Evolutionary conservation across 768 basidiomycete genomes (phyloP), one percentile per base, ranked within the genome.

Genomic region (Rhodotorula diobovata): DNA sequence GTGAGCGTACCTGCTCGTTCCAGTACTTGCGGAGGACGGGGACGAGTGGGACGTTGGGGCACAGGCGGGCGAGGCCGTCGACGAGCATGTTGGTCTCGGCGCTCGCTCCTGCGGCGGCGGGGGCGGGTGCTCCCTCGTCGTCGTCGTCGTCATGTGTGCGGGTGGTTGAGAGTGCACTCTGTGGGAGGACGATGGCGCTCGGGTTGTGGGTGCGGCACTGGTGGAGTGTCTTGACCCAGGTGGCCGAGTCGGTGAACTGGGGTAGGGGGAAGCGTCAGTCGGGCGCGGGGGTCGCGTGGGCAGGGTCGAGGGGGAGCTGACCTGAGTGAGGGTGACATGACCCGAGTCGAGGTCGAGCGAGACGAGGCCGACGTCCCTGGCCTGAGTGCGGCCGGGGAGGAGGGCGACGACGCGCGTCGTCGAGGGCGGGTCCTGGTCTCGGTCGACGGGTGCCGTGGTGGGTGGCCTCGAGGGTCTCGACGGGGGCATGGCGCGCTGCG

Each of bases 221-320:
- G 77, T 92, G 90, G 30, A 93, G 80, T 0, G 90, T 90, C 80
- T 93, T 93, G 69, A 91, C 88, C 73, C 92, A 94, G 23, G 92
- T 93, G 66, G 90, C 87, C 68, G 89, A 89, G 78, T 96, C 93
- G 46, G 88, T 86, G 41, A 92, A 84, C 90, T 94, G 73, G 12
- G 20, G 16, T 3, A 14, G 46, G 20, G 46, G 20, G 46, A 8
- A 11, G 8, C 2, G 8, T 25, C 11, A 20, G 56, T n/a, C 18
- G 8, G 54, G 4, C 32, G 20, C 8, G 7, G 21, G 20, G 21
- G 21, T 20, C 5, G 46, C 23, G 21, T 48, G 18, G 39, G 9
- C 9, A 20, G 21, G 21, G 21, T 25, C 8, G 46, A 32, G 6
- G 30, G 34, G 4, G 34, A 35, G 20, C 76, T n/a, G 59, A 89